These are phyloP conservation scores for Wickerhamomyces sp. DNA, from an alignment of 1,139 yeast genomes.

Conservation along the genomic window DNA sequence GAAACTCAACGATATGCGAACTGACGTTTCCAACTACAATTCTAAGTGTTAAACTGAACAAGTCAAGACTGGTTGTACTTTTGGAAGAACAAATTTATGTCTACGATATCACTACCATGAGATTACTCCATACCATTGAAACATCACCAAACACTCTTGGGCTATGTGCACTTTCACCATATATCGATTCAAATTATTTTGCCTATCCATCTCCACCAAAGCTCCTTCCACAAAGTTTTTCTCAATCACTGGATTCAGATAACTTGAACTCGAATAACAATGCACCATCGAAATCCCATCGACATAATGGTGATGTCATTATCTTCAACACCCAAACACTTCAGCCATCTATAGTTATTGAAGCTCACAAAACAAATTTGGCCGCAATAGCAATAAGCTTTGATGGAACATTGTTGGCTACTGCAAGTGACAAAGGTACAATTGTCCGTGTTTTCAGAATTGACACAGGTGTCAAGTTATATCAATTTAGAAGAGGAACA, in stretches of 20 bases:
- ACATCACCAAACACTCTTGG: conserved; percentile 67
- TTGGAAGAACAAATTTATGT: conserved; percentile 83
- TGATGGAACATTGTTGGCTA: conserved; percentile 82
- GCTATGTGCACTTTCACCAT: conserved; percentile 56
- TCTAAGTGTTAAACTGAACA: conserved; percentile 70
- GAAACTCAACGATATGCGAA: conserved; percentile 70
- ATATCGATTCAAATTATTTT: conserved; percentile 55
- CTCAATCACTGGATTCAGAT: conserved; percentile 2
- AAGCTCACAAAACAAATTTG: conserved; percentile 85
- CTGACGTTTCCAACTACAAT: conserved; percentile 84
- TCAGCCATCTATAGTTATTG: conserved; percentile 85
- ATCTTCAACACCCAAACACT: conserved; percentile 71
- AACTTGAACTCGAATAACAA: conserved; percentile 7
- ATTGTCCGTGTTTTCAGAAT: conserved; percentile 85
- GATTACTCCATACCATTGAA: conserved; percentile 81
- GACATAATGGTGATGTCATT: conserved; percentile 77
- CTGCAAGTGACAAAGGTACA: conserved; percentile 95
- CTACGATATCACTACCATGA: conserved; percentile 86
- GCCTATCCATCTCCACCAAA: conserved; percentile 83
- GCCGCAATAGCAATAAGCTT: conserved; percentile 74
- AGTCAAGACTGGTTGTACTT: conserved; percentile 67
- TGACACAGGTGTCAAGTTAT: conserved; percentile 73
- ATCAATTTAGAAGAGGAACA: conserved; percentile 91
- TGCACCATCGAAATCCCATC: conserved; percentile 13
- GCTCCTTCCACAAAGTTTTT: conserved; percentile 25